Evolutionary conservation across 352 stramenopile genomes (phyloP).

Genomic region (Phytophthora pseudosyringae): DNA sequence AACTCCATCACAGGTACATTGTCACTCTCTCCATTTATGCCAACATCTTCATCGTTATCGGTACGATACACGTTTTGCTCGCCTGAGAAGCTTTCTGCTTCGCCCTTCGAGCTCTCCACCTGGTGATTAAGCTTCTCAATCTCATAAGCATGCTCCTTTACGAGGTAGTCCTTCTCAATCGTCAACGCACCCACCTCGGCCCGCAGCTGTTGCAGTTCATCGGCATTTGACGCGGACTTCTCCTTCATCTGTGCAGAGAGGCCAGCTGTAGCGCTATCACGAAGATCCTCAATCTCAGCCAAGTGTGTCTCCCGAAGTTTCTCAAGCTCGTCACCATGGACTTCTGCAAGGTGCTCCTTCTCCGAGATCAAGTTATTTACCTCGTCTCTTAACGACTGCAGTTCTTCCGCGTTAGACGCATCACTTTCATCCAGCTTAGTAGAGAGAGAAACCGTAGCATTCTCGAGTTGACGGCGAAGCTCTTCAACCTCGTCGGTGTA

Average conservation of each 20-base stretch:
- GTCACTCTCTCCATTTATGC: slow-evolving; percentile 7
- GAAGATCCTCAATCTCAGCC: slow-evolving; percentile 26
- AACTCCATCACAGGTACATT: slow-evolving; percentile 34
- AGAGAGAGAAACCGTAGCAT: background rate
- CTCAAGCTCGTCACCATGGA: slow-evolving; percentile 14
- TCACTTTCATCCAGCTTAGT: slow-evolving; percentile 2
- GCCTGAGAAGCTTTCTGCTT: background rate
- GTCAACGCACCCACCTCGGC: slow-evolving; percentile 32
- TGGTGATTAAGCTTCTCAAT: slow-evolving; percentile 32
- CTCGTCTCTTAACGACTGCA: slow-evolving; percentile 20
- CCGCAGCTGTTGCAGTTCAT: slow-evolving; percentile 36
- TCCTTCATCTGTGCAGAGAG: slow-evolving; percentile 9
- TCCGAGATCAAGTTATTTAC: slow-evolving; percentile 9
- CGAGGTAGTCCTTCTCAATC: slow-evolving; percentile 28
- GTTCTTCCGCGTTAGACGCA: slow-evolving; percentile 10
- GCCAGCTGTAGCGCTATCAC: slow-evolving; percentile 5
- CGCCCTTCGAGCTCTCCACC: slow-evolving; percentile 9
- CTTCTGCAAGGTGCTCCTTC: slow-evolving; percentile 7
- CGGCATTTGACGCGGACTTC: slow-evolving; percentile 31
- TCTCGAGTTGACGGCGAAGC: slow-evolving; percentile 27
- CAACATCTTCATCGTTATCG: slow-evolving; percentile 1
- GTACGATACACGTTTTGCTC: background rate
- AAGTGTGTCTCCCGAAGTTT: slow-evolving; percentile 1
- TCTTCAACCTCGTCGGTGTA: slow-evolving; percentile 21
- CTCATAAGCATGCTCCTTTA: slow-evolving; percentile 25